These are phyloP conservation scores for Ascosphaera aggregata DNA, from an alignment of 2,329 filamentous ascomycete species.

Conservation along the genomic window DNA sequence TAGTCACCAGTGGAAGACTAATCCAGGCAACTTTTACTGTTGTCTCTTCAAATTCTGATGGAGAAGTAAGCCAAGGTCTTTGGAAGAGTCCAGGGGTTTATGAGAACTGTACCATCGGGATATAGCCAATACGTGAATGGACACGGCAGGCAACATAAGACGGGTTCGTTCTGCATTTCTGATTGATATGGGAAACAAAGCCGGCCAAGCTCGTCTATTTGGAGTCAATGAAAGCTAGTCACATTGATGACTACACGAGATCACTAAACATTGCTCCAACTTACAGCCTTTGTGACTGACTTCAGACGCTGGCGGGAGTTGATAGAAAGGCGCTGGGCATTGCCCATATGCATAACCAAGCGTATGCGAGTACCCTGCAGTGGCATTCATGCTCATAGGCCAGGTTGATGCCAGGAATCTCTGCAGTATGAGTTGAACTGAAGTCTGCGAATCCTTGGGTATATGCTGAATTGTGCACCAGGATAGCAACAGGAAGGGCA, in stretches of 20 bases:
- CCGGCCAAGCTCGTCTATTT: not conserved
- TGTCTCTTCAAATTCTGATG: slow-evolving; percentile 3
- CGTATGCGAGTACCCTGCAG: not conserved
- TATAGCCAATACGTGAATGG: slow-evolving; percentile 61
- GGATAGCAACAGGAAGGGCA: no score
- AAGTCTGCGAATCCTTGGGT: no score
- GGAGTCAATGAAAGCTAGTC: not conserved
- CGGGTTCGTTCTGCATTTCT: not conserved
- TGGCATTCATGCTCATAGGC: no score
- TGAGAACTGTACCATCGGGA: slow-evolving; percentile 24
- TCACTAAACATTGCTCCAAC: not conserved
- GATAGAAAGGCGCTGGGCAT: not conserved
- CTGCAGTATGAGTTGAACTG: no score
- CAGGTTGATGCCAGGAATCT: no score
- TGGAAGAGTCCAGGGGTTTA: not conserved
- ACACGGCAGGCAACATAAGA: slow-evolving; percentile 72
- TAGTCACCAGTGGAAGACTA: slow-evolving; percentile 21
- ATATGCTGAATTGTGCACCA: no score
- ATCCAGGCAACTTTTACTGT: slow-evolving; percentile 29
- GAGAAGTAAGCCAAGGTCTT: not conserved
- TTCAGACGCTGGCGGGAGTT: not conserved
- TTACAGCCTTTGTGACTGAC: slow-evolving; percentile 1
- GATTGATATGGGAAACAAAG: not conserved
- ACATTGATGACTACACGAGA: not conserved
- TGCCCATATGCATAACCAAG: not conserved